A percentile compares a stretch with the other conserved stretches of the same genome.
phyloP scores from a whole-genome alignment of 345 rosid species.

The Pseudoturritis turrita region DNA sequence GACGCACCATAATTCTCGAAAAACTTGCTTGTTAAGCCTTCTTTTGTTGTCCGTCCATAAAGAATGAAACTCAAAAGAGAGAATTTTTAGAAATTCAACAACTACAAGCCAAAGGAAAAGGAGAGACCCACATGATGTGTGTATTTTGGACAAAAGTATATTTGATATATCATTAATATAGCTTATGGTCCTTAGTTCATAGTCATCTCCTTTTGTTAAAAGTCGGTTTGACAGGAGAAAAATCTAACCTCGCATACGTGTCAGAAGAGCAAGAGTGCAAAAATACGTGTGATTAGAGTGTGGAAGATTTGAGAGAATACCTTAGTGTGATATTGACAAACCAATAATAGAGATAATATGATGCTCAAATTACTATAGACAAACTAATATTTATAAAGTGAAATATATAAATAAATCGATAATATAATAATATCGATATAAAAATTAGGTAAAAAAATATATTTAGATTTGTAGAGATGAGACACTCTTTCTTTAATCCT shows the following conservation, averaged over 20 bases:
- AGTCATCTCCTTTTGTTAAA: constrained; percentile 6
- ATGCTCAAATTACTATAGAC: too few relatives aligned
- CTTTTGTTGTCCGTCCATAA: constrained; percentile 7
- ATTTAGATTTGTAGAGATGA: too few relatives aligned
- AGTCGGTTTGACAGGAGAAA: constrained; percentile 7
- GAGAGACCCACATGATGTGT: not conserved
- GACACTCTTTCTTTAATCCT: too few relatives aligned
- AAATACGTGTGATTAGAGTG: not conserved
- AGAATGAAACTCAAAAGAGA: not conserved
- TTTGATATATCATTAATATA: not conserved
- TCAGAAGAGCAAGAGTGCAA: constrained; percentile 4
- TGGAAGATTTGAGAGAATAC: not conserved
- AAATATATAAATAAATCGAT: too few relatives aligned
- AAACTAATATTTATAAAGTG: too few relatives aligned
- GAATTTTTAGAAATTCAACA: not conserved
- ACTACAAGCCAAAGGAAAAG: not conserved
- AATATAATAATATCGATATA: too few relatives aligned
- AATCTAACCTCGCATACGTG: constrained; percentile 13
- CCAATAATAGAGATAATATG: not conserved
- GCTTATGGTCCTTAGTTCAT: constrained; percentile 5
- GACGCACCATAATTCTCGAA: not conserved
- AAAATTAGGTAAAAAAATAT: too few relatives aligned
- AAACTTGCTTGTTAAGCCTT: constrained; percentile 14
- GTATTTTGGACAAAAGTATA: not conserved
- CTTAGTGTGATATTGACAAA: not conserved